Conservation (phyloP, 1,284 basidiomycete genomes). For the Meripilus lineatus region DNA sequence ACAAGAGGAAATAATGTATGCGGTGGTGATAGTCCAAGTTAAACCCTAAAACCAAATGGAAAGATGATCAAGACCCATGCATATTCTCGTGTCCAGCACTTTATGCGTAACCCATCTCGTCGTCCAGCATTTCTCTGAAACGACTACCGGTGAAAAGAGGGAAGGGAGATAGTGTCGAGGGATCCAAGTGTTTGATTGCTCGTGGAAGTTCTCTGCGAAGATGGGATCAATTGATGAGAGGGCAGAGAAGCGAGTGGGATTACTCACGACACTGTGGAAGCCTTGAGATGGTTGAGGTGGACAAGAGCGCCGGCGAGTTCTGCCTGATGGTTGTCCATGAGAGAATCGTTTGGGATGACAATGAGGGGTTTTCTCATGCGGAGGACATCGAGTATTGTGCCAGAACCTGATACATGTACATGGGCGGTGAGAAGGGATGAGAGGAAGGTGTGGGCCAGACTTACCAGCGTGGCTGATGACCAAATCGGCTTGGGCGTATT, state of each 20-base stretch:
- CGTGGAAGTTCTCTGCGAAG: slow-evolving; percentile 45
- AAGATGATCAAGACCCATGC: slow-evolving; percentile 4
- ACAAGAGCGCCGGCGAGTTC: slow-evolving; percentile 79
- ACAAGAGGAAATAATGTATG: slow-evolving; percentile 6
- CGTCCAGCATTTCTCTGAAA: slow-evolving; percentile 64
- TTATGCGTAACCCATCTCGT: slow-evolving; percentile 64
- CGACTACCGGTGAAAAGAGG: slow-evolving; percentile 59
- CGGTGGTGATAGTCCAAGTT: slow-evolving; percentile 7
- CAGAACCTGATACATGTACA: slow-evolving; percentile 68
- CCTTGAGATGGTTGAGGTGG: slow-evolving; percentile 56
- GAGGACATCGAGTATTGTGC: slow-evolving; percentile 89
- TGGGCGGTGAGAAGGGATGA: slow-evolving; percentile 5
- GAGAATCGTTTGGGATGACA: slow-evolving; percentile 83
- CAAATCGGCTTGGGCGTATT: slow-evolving; percentile 65
- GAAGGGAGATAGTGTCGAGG: slow-evolving; percentile 47
- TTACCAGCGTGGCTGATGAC: slow-evolving; percentile 92
- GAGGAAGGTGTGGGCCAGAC: slow-evolving; percentile 15
- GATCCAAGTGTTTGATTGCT: slow-evolving; percentile 46
- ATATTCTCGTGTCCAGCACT: too few species aligned
- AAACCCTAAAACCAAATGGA: not conserved
- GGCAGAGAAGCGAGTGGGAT: slow-evolving; percentile 3
- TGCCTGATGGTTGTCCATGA: slow-evolving; percentile 92
- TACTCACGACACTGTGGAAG: slow-evolving; percentile 56
- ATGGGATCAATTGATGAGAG: slow-evolving; percentile 13
- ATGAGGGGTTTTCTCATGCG: slow-evolving; percentile 73